These are phyloP conservation scores for Carex arenaria DNA, from an alignment of 202 grass and related monocot species.

Conservation along the genomic window DNA sequence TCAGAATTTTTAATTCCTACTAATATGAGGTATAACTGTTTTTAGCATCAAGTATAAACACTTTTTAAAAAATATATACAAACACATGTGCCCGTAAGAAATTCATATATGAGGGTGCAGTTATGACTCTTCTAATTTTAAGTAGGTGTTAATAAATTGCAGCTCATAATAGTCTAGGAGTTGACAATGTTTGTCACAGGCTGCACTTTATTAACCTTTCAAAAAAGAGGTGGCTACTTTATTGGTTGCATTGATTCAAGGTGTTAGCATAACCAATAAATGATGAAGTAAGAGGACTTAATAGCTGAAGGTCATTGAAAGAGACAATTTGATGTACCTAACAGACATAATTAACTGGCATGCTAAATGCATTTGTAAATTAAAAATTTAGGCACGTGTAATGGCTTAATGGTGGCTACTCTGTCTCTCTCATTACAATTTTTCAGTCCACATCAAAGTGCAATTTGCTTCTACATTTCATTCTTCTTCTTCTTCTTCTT, in stretches of 20 bases:
- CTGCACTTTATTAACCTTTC: not conserved
- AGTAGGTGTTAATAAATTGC: not conserved
- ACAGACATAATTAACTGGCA: constrained; percentile 23
- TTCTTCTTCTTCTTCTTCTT: no score
- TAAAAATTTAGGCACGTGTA: constrained; percentile 12
- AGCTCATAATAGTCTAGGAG: constrained; percentile 6
- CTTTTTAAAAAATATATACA: no score
- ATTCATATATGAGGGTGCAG: no score
- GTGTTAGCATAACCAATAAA: constrained; percentile 22
- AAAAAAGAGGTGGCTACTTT: not conserved
- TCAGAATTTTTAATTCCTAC: no score
- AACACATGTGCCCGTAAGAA: no score
- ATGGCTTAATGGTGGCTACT: constrained; percentile 7
- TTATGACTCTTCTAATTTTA: no score
- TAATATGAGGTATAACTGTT: no score
- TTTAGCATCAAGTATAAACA: no score
- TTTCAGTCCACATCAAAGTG: not conserved
- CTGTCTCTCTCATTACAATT: constrained; percentile 19
- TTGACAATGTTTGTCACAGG: constrained; percentile 9
- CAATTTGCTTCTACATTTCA: not conserved
- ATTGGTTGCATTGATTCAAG: constrained; percentile 22
- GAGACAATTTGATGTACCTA: constrained; percentile 22
- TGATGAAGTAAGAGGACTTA: constrained; percentile 6
- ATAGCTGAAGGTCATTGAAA: constrained; percentile 25
- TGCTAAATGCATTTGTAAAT: constrained; percentile 14